These are phyloP conservation scores for Mycena haematopus DNA, from an alignment of 768 basidiomycete genomes.

Conservation along the genomic window DNA sequence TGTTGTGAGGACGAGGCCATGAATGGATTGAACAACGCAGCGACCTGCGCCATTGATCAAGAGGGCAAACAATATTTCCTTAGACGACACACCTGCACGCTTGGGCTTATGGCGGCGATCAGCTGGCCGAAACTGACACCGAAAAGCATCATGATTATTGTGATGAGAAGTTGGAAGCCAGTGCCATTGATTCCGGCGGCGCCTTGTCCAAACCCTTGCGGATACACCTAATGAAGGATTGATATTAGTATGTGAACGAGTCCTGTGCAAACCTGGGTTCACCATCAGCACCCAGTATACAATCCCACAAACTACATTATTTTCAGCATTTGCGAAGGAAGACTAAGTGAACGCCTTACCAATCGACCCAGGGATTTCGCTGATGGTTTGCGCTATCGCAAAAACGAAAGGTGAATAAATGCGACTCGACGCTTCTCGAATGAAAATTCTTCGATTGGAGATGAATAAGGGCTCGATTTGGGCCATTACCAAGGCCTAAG, in stretches of 20 bases:
- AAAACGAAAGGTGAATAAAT: conserved; percentile 90
- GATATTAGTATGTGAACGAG: not conserved
- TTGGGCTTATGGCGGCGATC: conserved; percentile 77
- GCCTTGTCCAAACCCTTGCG: conserved; percentile 72
- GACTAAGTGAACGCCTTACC: not conserved
- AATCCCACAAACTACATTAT: conserved; percentile 69
- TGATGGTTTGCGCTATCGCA: conserved; percentile 79
- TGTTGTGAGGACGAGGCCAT: conserved; percentile 65
- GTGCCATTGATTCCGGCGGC: conserved; percentile 48
- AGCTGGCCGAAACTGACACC: conserved; percentile 65
- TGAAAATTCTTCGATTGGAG: conserved; percentile 61
- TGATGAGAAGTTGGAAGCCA: conserved; percentile 74
- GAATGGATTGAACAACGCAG: conserved; percentile 84
- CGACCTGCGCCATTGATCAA: conserved; percentile 50
- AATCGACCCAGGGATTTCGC: conserved; percentile 66
- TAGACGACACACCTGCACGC: conserved; percentile 58
- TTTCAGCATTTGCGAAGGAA: not conserved
- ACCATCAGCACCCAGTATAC: conserved; percentile 80
- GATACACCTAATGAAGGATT: conserved; percentile 53
- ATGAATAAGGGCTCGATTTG: conserved; percentile 89
- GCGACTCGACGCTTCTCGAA: conserved; percentile 75
- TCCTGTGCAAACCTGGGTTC: not conserved
- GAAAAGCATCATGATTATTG: conserved; percentile 70
- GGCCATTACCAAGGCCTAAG: conserved; percentile 75
- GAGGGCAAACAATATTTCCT: conserved; percentile 36